Conservation (phyloP, 305 asterid species). For the Euphrasia arctica region DNA sequence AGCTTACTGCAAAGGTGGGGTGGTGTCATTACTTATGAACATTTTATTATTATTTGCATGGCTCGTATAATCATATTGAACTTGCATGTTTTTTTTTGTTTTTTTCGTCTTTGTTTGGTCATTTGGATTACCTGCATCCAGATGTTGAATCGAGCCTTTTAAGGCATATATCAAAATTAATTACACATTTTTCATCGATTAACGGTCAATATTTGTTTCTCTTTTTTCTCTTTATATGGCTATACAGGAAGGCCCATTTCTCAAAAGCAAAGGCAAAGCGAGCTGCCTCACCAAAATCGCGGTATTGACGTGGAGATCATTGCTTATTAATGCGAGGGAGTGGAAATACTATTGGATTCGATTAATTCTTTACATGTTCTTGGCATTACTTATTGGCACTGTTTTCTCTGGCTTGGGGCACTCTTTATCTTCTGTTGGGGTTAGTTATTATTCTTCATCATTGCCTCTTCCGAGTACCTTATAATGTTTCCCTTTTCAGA, state of each 20-base stretch:
- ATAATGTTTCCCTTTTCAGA: too few relatives aligned
- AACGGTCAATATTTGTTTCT: not conserved
- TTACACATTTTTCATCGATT: too few relatives aligned
- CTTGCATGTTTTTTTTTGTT: not conserved
- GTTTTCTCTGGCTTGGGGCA: slow-evolving; percentile 91
- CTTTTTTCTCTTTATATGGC: slow-evolving; percentile 19
- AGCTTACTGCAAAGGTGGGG: slow-evolving; percentile 82
- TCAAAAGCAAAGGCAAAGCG: slow-evolving; percentile 86
- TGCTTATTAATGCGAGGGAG: slow-evolving; percentile 97
- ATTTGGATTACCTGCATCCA: too few relatives aligned
- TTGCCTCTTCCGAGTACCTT: too few relatives aligned
- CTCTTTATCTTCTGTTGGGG: slow-evolving; percentile 92
- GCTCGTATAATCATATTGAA: not conserved
- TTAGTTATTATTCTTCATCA: slow-evolving; percentile 33
- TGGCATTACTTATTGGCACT: slow-evolving; percentile 72
- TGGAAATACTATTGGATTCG: slow-evolving; percentile 99
- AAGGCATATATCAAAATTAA: too few relatives aligned
- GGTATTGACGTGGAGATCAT: slow-evolving; percentile 95
- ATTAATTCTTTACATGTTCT: slow-evolving; percentile 68
- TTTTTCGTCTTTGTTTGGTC: too few relatives aligned
- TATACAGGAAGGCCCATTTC: slow-evolving; percentile 76
- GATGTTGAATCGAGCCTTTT: too few relatives aligned
- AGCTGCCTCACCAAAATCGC: slow-evolving; percentile 57
- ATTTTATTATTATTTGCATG: too few relatives aligned
- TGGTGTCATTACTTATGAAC: not conserved